Evolutionary conservation across 2,329 filamentous ascomycete genomes (phyloP).

Genomic region (Tolypocladium pustulatum): DNA sequence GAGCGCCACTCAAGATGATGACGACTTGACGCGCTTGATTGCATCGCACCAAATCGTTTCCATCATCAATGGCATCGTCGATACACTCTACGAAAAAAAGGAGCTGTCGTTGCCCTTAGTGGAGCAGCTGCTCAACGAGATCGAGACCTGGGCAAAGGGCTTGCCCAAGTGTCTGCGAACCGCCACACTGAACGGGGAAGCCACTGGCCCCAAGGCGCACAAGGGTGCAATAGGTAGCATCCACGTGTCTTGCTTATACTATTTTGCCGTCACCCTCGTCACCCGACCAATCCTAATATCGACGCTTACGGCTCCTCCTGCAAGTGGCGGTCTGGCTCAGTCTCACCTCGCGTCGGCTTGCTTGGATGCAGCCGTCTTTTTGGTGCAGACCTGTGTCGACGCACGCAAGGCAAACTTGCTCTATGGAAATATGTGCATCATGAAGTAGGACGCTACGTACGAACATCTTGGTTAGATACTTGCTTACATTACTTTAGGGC

Average conservation of each 20-base stretch:
- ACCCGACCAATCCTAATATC: conserved; percentile 45
- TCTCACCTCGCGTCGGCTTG: conserved; percentile 38
- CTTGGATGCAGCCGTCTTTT: conserved; percentile 42
- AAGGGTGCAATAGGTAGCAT: conserved; percentile 35
- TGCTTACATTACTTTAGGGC: conserved; percentile 23
- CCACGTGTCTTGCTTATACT: conserved; percentile 47
- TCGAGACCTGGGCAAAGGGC: conserved; percentile 33
- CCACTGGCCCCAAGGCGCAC: conserved; percentile 1
- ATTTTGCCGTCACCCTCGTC: conserved; percentile 46
- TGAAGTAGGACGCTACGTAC: conserved; percentile 35
- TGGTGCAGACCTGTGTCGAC: conserved; percentile 43
- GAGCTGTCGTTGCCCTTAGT: conserved; percentile 19
- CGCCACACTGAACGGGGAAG: conserved; percentile 9
- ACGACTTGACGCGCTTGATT: conserved; percentile 17
- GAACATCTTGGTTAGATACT: not conserved
- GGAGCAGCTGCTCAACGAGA: conserved; percentile 27
- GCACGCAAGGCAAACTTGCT: conserved; percentile 32
- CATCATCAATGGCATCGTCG: conserved; percentile 33
- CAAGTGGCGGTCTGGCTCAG: conserved; percentile 14
- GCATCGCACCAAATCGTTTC: conserved; percentile 30
- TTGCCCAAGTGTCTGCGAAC: conserved; percentile 25
- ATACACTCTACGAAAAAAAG: conserved; percentile 29
- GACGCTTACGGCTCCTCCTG: conserved; percentile 28
- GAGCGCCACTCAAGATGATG: conserved; percentile 2
- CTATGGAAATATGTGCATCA: conserved; percentile 45